phyloP scores from a whole-genome alignment of 2,329 filamentous ascomycete species.

The Capronia epimyces region DNA sequence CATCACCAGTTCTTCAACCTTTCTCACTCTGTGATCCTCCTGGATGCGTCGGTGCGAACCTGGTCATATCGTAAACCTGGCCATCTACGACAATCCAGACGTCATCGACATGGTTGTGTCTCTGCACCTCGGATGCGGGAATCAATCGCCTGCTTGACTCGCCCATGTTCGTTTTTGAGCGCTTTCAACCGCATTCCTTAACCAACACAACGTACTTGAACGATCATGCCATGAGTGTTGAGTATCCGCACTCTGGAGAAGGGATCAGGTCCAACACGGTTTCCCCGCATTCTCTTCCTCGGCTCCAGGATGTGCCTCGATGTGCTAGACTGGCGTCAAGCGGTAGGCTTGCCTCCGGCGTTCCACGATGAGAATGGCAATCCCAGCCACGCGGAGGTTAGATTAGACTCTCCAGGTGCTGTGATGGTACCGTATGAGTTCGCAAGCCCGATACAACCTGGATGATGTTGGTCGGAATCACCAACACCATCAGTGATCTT shows the following conservation, averaged over 20 bases:
- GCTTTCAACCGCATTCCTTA: neutral
- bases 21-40: slow-evolving; percentile 45
- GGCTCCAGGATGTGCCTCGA: neutral
- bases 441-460: too few species aligned
- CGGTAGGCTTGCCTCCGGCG: neutral
- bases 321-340: neutral
- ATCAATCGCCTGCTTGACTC: neutral
- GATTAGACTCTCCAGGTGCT: too few species aligned
- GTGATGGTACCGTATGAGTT: too few species aligned
- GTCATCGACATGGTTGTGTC: slow-evolving; percentile 46
- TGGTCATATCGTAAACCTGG: slow-evolving; percentile 61
- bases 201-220: too few species aligned
- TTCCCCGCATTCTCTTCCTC: slow-evolving; percentile 1
- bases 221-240: too few species aligned
- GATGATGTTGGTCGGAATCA: too few species aligned
- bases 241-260: too few species aligned
- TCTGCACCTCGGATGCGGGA: slow-evolving; percentile 12
- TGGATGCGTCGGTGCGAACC: slow-evolving; percentile 58
- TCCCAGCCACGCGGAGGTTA: too few species aligned
- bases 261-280: neutral
- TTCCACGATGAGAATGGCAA: neutral
- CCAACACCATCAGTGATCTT: too few species aligned
- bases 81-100: slow-evolving; percentile 67
- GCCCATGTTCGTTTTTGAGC: neutral
- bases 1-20: neutral